Evolutionary conservation across 805 yeast genomes (phyloP).

Genomic region (Ogataea corticis): DNA sequence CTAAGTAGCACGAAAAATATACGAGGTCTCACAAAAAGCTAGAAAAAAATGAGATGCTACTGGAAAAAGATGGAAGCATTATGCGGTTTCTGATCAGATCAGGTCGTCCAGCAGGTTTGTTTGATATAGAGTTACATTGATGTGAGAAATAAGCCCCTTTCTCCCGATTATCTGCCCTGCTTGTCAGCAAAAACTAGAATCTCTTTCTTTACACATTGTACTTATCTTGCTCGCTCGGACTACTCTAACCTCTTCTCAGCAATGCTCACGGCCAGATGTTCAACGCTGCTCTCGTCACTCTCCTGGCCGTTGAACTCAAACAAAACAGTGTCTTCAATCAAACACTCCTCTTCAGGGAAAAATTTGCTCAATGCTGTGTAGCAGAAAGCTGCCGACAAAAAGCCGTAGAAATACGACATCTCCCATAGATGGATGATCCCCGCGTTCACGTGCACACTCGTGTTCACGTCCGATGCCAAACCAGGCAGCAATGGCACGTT

Average conservation of each 20-base stretch:
- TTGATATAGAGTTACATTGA: no score
- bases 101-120: no score
- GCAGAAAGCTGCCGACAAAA: constrained; percentile 29
- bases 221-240: no score
- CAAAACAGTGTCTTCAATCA: constrained; percentile 8
- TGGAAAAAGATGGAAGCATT: no score
- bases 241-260: constrained; percentile 2
- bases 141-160: no score
- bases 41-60: neutral
- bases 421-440: constrained; percentile 31
- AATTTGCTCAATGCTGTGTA: constrained; percentile 23
- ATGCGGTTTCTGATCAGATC: no score
- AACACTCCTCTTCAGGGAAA: constrained; percentile 18
- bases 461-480: constrained; percentile 33
- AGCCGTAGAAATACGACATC: constrained; percentile 34
- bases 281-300: constrained; percentile 8
- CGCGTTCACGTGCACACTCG: constrained; percentile 22
- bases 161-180: no score
- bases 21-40: no score
- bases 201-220: no score
- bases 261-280: constrained; percentile 1
- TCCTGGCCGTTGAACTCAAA: constrained; percentile 7
- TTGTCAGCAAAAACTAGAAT: no score
- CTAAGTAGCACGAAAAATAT: no score
- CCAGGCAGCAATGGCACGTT: constrained; percentile 43